phyloP scores from a whole-genome alignment of 75 land plant genomes.

The Pinus tabuliformis region DNA sequence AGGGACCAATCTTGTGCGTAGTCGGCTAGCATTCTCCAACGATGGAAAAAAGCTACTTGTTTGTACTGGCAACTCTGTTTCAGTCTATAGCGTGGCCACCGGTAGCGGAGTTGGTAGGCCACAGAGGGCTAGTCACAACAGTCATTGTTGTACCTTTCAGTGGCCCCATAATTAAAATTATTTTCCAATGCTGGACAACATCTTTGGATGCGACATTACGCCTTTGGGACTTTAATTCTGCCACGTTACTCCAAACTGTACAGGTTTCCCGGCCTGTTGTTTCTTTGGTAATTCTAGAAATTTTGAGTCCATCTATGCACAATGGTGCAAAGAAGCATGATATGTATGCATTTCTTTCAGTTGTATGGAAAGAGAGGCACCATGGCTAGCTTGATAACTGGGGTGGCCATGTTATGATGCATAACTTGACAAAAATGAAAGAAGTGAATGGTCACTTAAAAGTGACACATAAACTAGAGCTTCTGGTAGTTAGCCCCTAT shows the following conservation, averaged over 20 bases:
- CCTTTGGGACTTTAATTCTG: constrained; percentile 76
- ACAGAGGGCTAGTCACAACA: constrained; percentile 69
- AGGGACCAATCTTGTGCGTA: constrained; percentile 54
- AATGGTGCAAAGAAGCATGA: constrained; percentile 10
- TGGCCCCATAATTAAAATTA: constrained; percentile 17
- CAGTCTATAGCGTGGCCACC: constrained; percentile 88
- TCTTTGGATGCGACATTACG: constrained; percentile 80
- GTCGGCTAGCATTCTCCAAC: constrained; percentile 70
- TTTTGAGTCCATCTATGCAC: constrained; percentile 13
- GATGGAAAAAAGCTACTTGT: constrained; percentile 78
- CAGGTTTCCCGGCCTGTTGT: constrained; percentile 49
- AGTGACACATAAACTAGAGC: constrained; percentile 18
- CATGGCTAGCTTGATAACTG: constrained; percentile 1
- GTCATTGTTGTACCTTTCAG: constrained; percentile 49
- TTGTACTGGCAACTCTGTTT: constrained; percentile 75
- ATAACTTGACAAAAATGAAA: constrained; percentile 41
- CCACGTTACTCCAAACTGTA: constrained; percentile 52
- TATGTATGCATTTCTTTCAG: constrained; percentile 53
- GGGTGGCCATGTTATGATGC: constrained; percentile 35
- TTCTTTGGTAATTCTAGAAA: constrained; percentile 80
- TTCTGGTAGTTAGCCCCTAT: constrained; percentile 33
- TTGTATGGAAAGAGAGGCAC: constrained; percentile 11
- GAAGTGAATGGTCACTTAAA: constrained; percentile 31
- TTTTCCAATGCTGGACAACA: constrained; percentile 83
- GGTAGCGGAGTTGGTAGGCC: constrained; percentile 71